Conservation (phyloP, 306 rosid genomes). For the Rubus idaeus region DNA sequence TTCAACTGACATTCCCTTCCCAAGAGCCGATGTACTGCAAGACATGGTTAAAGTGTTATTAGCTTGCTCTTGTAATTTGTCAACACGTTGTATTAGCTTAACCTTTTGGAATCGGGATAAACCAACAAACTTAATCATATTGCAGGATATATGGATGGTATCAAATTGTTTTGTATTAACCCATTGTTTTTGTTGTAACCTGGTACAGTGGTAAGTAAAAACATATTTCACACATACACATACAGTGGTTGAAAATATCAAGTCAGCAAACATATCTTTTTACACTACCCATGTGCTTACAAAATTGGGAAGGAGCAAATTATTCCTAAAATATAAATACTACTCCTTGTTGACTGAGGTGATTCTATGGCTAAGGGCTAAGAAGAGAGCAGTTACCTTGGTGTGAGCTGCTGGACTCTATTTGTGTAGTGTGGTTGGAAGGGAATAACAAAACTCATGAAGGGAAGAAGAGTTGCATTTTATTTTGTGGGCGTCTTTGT, state of each 20-base stretch:
- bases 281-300: background rate
- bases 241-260: background rate
- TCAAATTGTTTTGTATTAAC: too few relatives aligned
- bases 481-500: too few relatives aligned
- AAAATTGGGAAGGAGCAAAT: background rate
- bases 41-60: constrained; percentile 16
- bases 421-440: background rate
- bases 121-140: background rate
- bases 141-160: background rate
- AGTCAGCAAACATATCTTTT: background rate
- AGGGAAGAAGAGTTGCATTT: too few relatives aligned
- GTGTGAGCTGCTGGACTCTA: background rate
- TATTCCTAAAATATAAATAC: background rate
- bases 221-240: too few relatives aligned
- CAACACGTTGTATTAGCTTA: background rate
- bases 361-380: background rate
- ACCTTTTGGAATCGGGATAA: background rate
- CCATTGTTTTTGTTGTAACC: background rate
- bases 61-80: background rate
- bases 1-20: constrained; percentile 49
- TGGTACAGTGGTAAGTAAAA: too few relatives aligned
- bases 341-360: background rate
- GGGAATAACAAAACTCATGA: background rate
- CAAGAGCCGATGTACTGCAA: constrained; percentile 67
- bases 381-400: background rate